phyloP scores from a whole-genome alignment of 108 stramenopile genomes.

The Epithemia pelagica region DNA sequence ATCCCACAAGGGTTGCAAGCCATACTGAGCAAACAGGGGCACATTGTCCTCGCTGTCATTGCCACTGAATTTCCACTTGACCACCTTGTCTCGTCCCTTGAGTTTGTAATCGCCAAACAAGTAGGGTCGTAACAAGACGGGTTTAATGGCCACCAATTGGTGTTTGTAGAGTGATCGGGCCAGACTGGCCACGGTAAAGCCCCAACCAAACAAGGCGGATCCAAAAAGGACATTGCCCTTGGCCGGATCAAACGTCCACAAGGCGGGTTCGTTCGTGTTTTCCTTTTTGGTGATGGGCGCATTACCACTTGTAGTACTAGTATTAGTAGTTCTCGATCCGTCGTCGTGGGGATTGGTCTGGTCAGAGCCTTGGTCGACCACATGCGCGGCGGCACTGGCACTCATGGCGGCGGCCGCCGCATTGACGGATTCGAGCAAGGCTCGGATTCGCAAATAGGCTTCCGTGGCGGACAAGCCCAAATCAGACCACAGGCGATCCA shows the following conservation, averaged over 20 bases:
- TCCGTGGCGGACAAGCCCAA: constrained; percentile 73
- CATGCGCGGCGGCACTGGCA: constrained; percentile 19
- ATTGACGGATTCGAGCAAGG: constrained; percentile 91
- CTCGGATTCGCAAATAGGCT: constrained; percentile 85
- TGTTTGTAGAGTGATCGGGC: constrained; percentile 69
- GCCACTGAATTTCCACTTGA: constrained; percentile 57
- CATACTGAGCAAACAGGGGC: constrained; percentile 80
- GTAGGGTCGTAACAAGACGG: constrained; percentile 54
- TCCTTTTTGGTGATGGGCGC: background rate
- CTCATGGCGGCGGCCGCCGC: constrained; percentile 79
- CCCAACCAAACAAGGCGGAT: constrained; percentile 93
- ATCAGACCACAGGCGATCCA: constrained; percentile 83
- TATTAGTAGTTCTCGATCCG: background rate
- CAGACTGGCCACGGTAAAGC: constrained; percentile 76
- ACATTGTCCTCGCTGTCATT: constrained; percentile 13
- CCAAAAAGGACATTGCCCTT: constrained; percentile 95
- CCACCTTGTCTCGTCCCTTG: constrained; percentile 46
- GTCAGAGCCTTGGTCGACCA: background rate
- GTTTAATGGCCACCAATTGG: constrained; percentile 65
- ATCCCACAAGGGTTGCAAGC: constrained; percentile 68
- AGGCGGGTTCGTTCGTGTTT: constrained; percentile 30
- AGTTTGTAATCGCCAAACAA: constrained; percentile 78
- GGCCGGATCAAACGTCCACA: constrained; percentile 91
- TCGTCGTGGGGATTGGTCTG: constrained; percentile 8
- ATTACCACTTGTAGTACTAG: constrained; percentile 1